A percentile compares a stretch with the other conserved stretches of the same genome.
phyloP scores from a whole-genome alignment of 805 yeast species.

The Candida loeiensis region DNA sequence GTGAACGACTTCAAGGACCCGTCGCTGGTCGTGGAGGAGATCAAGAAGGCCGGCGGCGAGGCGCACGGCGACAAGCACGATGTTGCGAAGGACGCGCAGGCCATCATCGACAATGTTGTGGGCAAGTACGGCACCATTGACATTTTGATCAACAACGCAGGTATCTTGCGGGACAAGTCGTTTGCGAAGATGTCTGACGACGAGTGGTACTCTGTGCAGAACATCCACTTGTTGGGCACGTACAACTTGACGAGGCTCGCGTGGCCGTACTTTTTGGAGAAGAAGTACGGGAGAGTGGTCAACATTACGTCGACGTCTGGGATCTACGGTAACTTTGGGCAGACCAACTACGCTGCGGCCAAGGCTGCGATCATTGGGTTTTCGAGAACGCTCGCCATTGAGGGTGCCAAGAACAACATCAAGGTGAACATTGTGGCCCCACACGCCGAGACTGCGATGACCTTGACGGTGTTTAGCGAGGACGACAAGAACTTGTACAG shows the following conservation, averaged over 20 bases:
- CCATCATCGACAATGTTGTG: conserved; percentile 73
- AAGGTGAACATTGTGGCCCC: conserved; percentile 87
- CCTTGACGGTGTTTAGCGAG: conserved; percentile 76
- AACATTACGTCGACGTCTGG: conserved; percentile 96
- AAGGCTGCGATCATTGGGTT: conserved; percentile 86
- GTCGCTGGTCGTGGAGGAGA: conserved; percentile 66
- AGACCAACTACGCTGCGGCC: conserved; percentile 93
- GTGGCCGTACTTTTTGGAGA: conserved; percentile 84
- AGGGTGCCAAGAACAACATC: conserved; percentile 78
- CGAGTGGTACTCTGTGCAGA: conserved; percentile 78
- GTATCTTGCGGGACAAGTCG: conserved; percentile 86
- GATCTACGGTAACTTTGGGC: conserved; percentile 96
- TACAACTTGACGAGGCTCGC: conserved; percentile 80
- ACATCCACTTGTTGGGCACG: conserved; percentile 81
- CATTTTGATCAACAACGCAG: conserved; percentile 88
- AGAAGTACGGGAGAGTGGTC: conserved; percentile 75
- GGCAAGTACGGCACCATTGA: conserved; percentile 79
- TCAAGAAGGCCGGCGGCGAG: conserved; percentile 64
- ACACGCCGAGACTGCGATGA: conserved; percentile 98
- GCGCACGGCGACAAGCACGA: conserved; percentile 85
- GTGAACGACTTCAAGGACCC: conserved; percentile 88
- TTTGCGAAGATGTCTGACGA: conserved; percentile 78
- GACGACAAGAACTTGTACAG: conserved; percentile 80
- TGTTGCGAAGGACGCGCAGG: conserved; percentile 70
- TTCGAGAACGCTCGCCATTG: conserved; percentile 82